phyloP scores from a whole-genome alignment of 2,329 filamentous ascomycete genomes.

The Aspergillus fijiensis region DNA sequence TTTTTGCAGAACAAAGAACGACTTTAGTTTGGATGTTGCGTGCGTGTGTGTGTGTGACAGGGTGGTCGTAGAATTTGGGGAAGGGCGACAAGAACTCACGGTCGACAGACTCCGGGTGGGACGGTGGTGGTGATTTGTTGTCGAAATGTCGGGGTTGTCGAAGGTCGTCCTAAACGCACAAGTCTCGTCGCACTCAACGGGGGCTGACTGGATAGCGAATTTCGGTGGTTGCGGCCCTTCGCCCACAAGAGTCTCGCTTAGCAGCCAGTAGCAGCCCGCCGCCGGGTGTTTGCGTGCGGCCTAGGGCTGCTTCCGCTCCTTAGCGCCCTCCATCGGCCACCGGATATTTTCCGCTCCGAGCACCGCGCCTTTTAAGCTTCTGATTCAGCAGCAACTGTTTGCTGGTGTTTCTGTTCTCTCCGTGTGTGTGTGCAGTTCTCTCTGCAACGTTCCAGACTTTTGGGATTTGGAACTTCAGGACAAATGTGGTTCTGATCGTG shows the following conservation, averaged over 20 bases:
- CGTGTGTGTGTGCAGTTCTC: neutral
- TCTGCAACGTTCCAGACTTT: neutral
- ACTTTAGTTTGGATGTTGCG: slow-evolving; percentile 26
- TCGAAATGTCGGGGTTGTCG: slow-evolving; percentile 43
- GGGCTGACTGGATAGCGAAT: slow-evolving; percentile 31
- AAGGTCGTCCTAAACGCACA: slow-evolving; percentile 36
- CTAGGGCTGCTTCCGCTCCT: slow-evolving; percentile 36
- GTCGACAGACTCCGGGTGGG: slow-evolving; percentile 41
- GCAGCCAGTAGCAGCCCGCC: slow-evolving; percentile 33
- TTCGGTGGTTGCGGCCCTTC: slow-evolving; percentile 35
- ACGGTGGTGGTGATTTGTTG: slow-evolving; percentile 38
- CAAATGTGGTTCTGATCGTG: slow-evolving; percentile 7
- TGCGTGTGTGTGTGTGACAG: slow-evolving; percentile 12
- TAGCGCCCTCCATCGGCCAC: slow-evolving; percentile 12
- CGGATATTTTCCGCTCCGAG: slow-evolving; percentile 27
- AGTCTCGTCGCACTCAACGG: slow-evolving; percentile 26
- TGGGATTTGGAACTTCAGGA: neutral
- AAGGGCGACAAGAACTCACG: slow-evolving; percentile 36
- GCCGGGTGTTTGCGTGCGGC: slow-evolving; percentile 24
- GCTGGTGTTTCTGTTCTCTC: slow-evolving; percentile 1
- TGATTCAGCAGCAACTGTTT: slow-evolving; percentile 25
- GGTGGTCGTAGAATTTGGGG: neutral
- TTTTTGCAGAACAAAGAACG: slow-evolving; percentile 20
- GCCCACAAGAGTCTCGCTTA: slow-evolving; percentile 46
- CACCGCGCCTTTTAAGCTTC: slow-evolving; percentile 23